phyloP scores from a whole-genome alignment of 2,329 filamentous ascomycete genomes.

The Periconia digitata region DNA sequence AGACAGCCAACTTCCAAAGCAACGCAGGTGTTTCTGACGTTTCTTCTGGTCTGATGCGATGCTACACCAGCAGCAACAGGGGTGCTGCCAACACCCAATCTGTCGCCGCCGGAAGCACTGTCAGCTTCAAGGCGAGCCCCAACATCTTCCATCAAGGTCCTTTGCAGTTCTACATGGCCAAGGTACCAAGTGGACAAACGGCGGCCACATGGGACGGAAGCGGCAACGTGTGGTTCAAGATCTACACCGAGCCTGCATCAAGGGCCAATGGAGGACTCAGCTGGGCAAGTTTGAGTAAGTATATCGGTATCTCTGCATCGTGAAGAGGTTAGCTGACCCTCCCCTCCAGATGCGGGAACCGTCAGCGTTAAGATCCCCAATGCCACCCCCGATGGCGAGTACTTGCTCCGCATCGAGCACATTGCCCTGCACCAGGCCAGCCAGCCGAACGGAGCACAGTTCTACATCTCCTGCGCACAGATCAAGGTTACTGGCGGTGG shows the following conservation, averaged over 20 bases:
- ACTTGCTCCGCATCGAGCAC: constrained; percentile 51
- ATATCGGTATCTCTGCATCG: constrained; percentile 1
- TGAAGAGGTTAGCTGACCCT: not conserved
- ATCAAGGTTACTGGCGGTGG: constrained; percentile 45
- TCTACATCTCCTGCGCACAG: constrained; percentile 52
- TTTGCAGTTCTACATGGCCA: constrained; percentile 43
- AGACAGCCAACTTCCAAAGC: constrained; percentile 34
- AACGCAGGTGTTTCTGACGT: constrained; percentile 36
- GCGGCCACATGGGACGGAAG: constrained; percentile 33
- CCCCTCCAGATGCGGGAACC: constrained; percentile 12
- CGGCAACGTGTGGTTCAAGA: constrained; percentile 43
- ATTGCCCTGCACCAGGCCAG: constrained; percentile 47
- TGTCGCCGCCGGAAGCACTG: constrained; percentile 33
- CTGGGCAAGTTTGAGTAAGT: constrained; percentile 28
- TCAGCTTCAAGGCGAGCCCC: constrained; percentile 34
- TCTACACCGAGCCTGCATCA: constrained; percentile 27
- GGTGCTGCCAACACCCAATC: constrained; percentile 16
- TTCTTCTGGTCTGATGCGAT: constrained; percentile 32
- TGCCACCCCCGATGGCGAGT: constrained; percentile 46
- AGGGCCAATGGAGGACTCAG: constrained; percentile 20
- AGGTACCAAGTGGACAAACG: constrained; percentile 33
- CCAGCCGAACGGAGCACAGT: constrained; percentile 41
- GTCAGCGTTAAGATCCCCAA: constrained; percentile 43
- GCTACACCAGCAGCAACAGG: constrained; percentile 29
- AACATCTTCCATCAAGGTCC: constrained; percentile 40